These are phyloP conservation scores for Saccharomyces eubayanus DNA, from an alignment of 805 yeast genomes.

Conservation along the genomic window DNA sequence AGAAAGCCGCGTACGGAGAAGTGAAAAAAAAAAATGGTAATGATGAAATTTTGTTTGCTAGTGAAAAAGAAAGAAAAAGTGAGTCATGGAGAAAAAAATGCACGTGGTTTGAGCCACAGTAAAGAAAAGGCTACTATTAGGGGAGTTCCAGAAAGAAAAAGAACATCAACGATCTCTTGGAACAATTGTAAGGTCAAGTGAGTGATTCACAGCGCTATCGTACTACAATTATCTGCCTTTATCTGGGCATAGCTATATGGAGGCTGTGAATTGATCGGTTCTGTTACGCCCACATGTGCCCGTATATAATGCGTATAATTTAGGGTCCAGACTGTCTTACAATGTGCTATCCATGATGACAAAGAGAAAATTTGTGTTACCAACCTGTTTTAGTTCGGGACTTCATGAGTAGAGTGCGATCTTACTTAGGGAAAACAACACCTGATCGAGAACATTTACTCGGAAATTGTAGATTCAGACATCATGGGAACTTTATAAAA, in stretches of 20 bases:
- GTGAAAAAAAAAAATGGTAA: neutral
- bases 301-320: neutral
- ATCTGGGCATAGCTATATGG: neutral
- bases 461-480: constrained; percentile 4
- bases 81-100: neutral
- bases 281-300: neutral
- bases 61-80: neutral
- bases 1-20: neutral
- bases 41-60: neutral
- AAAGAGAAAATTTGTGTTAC: neutral
- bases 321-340: neutral
- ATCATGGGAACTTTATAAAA: neutral
- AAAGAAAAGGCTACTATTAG: neutral
- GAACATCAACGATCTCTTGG: neutral
- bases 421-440: constrained; percentile 31
- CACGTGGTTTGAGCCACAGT: neutral
- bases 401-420: too few species aligned
- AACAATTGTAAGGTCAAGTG: neutral
- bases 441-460: constrained; percentile 23
- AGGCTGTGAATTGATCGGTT: neutral
- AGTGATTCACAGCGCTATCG: neutral
- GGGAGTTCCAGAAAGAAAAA: neutral
- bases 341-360: neutral
- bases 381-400: neutral
- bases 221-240: neutral